Evolutionary conservation across 257 asterid genomes (phyloP), one percentile per base, ranked within the genome.

Genomic region (Nicotiana attenuata): DNA sequence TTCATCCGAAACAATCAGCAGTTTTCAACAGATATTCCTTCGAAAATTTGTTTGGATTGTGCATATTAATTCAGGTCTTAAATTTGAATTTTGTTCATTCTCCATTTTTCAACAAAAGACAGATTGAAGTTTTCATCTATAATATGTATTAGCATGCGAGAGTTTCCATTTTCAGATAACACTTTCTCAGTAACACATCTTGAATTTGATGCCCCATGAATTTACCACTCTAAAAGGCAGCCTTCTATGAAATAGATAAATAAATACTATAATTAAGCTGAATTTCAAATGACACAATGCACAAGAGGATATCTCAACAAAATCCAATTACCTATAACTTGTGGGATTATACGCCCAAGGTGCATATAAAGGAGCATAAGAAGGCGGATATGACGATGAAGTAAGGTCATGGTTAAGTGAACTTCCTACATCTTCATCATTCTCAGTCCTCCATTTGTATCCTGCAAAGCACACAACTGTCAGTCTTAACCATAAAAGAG

Each of bases 281-380:
- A 59, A 63, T 7, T 31, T 78, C 7, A 14, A 60, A 33, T 29
- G 56, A 78, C 41, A 59, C 59, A 2, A 57, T 59, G 33, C 5
- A 68, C 4, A n/a, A 67, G 77, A 35, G 78, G 55, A 60, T 53
- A 75, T 73, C 13, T 3, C 2, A 41, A 59, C 56, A 56, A 78
- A 66, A 68, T 22, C 57, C 45, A 50, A 55, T 78, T 90, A 92
- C 99, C 97, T 90, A 79, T 85, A 82, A 68, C 90, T 90, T 84
- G 87, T 83, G 22, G 91, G 91, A 85, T 86, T 84, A 83, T 83
- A 84, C 67, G 90, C 96, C 86, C 89, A 87, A 60, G 98, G 98
- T 29, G 71, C 87, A 81, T 85, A 85, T 5, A 93, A 86, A 81
- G 94, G 90, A 84, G 77, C 78, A 71, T 45, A 71, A 6, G 77